These are phyloP conservation scores for Cenococcum geophilum DNA, from an alignment of 495 filamentous ascomycete species.

Conservation along the genomic window DNA sequence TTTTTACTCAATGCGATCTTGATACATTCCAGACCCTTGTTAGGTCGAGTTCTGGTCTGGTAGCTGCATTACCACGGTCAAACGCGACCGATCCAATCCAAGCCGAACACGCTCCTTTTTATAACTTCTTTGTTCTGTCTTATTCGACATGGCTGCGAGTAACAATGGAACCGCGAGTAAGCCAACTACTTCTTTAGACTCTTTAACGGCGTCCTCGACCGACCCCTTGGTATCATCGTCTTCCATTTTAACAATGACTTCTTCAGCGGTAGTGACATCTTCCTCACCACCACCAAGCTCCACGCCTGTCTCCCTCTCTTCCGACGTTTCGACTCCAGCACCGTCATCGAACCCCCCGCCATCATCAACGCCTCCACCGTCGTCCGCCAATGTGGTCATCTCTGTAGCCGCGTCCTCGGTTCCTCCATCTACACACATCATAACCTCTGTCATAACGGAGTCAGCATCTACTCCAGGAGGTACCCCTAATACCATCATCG, in stretches of 20 bases:
- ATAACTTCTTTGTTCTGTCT: not conserved
- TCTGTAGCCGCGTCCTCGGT: conserved; percentile 29
- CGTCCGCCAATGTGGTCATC: conserved; percentile 16
- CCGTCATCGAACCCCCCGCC: conserved; percentile 10
- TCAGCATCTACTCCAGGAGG: conserved; percentile 20
- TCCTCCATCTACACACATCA: conserved; percentile 32
- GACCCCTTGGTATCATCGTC: not conserved
- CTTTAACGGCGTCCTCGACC: not conserved
- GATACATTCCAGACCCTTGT: conserved; percentile 2
- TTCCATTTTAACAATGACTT: not conserved
- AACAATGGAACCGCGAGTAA: conserved; percentile 9
- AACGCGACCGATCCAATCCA: conserved; percentile 5
- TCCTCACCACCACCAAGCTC: conserved; percentile 8
- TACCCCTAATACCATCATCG: conserved; percentile 12
- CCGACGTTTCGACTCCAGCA: conserved; percentile 2
- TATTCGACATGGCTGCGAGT: not conserved
- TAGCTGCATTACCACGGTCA: not conserved
- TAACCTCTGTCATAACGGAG: conserved; percentile 35
- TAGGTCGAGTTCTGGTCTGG: not conserved
- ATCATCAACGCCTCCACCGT: conserved; percentile 11
- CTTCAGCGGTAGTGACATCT: conserved; percentile 1
- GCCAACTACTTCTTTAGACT: not conserved
- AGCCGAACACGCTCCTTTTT: not conserved
- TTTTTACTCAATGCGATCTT: not conserved
- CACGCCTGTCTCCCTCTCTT: conserved; percentile 7